These are phyloP conservation scores for Hyphodiscus hymeniophilus DNA, from an alignment of 495 filamentous ascomycete genomes.

Conservation along the genomic window DNA sequence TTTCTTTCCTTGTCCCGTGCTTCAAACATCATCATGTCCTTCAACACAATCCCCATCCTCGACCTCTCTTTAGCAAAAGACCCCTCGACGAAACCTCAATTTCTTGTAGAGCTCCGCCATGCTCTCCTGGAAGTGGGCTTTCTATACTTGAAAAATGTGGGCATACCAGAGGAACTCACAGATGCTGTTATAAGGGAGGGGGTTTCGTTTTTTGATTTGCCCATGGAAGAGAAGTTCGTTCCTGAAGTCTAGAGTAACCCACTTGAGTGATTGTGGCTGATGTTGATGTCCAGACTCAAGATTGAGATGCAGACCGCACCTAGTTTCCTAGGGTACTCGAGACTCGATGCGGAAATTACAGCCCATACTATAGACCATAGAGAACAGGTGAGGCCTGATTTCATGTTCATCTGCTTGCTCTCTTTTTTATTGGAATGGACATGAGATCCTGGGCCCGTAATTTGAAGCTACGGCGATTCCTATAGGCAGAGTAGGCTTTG, in stretches of 20 bases:
- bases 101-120: conserved; percentile 63
- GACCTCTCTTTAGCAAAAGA: conserved; percentile 60
- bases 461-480: no score
- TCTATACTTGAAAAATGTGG: conserved; percentile 81
- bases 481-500: no score
- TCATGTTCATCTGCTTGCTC: no score
- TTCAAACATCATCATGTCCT: conserved; percentile 33
- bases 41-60: conserved; percentile 73
- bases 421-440: no score
- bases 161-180: conserved; percentile 59
- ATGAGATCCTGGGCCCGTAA: no score
- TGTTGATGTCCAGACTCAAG: conserved; percentile 43
- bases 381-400: no score
- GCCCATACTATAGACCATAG: conserved; percentile 56
- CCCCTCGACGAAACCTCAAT: conserved; percentile 61
- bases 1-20: no score
- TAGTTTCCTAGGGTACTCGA: conserved; percentile 54
- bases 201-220: conserved; percentile 72
- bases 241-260: conserved; percentile 1
- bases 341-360: conserved; percentile 54
- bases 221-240: conserved; percentile 61
- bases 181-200: conserved; percentile 60
- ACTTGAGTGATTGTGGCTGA: neutral
- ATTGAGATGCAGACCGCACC: conserved; percentile 87
- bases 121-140: conserved; percentile 90